Percentiles rank a stretch among this genome's conserved stretches.
Evolutionary conservation across 441 rosid species (phyloP).

Genomic region (Corymbia calophylla): DNA sequence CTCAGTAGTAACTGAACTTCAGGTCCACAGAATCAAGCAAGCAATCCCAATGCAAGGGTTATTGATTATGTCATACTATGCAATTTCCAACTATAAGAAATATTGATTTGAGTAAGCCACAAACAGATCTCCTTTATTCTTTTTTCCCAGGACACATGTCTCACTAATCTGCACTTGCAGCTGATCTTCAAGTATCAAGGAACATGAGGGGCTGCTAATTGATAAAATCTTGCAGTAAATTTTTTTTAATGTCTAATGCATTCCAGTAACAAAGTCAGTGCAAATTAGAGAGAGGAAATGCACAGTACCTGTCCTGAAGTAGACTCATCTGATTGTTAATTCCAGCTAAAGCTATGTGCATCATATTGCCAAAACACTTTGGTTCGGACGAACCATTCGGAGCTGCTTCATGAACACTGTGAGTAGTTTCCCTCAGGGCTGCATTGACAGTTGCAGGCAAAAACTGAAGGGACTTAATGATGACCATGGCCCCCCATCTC

Average conservation of each 20-base stretch:
- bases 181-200: not conserved
- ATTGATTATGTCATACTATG: not conserved
- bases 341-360: conserved; percentile 97
- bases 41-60: not conserved
- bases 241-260: not conserved
- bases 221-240: not conserved
- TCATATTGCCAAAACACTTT: conserved; percentile 73
- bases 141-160: not conserved
- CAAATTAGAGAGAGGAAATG: conserved; percentile 1
- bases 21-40: not conserved
- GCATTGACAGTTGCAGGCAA: conserved; percentile 72
- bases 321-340: conserved; percentile 97
- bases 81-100: not conserved
- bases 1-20: not conserved
- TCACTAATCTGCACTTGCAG: not conserved
- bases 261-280: not conserved
- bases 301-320: conserved; percentile 92
- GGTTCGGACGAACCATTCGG: conserved; percentile 31
- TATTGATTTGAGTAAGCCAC: not conserved
- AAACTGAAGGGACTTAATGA: conserved; percentile 86
- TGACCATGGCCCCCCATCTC: conserved; percentile 99
- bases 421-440: conserved; percentile 75
- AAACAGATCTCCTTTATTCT: not conserved
- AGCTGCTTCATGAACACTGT: conserved; percentile 39
- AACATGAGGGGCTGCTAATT: not conserved